phyloP scores from a whole-genome alignment of 768 basidiomycete species.

The Imleria badia region DNA sequence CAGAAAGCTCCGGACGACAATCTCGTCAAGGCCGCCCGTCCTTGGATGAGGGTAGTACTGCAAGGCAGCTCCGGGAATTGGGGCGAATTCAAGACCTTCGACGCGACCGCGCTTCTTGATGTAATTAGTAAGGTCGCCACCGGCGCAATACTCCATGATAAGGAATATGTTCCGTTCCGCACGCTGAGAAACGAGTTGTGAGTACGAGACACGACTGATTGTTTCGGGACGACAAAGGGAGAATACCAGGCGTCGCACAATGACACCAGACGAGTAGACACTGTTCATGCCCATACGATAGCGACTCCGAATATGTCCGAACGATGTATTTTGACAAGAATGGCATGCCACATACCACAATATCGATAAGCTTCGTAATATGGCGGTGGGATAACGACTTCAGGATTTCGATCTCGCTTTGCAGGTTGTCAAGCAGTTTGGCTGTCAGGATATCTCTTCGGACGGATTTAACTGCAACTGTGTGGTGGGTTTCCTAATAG shows the following conservation, averaged over 20 bases:
- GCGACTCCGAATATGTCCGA: background rate
- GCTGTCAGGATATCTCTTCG: slow-evolving; percentile 82
- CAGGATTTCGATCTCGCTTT: slow-evolving; percentile 95
- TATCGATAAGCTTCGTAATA: slow-evolving; percentile 90
- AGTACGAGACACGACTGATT: slow-evolving; percentile 4
- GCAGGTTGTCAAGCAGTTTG: slow-evolving; percentile 96
- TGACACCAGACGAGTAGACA: background rate
- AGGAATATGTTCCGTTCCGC: slow-evolving; percentile 84
- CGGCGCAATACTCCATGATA: slow-evolving; percentile 96
- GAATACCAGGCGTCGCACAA: background rate
- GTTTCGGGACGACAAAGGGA: background rate
- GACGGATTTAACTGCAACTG: slow-evolving; percentile 95
- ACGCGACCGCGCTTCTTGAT: slow-evolving; percentile 97
- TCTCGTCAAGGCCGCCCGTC: slow-evolving; percentile 86
- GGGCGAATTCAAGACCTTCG: slow-evolving; percentile 81
- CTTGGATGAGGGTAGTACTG: slow-evolving; percentile 91
- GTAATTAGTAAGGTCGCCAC: slow-evolving; percentile 93
- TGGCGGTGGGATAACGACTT: slow-evolving; percentile 92
- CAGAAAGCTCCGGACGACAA: slow-evolving; percentile 88
- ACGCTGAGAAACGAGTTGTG: slow-evolving; percentile 41
- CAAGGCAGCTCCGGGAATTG: slow-evolving; percentile 63
- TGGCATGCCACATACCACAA: slow-evolving; percentile 60
- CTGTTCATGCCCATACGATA: background rate
- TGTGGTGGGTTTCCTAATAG: slow-evolving; percentile 66
- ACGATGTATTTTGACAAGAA: background rate